phyloP scores from a whole-genome alignment of 148 eudicot genomes.

The Rhododendron henanense region DNA sequence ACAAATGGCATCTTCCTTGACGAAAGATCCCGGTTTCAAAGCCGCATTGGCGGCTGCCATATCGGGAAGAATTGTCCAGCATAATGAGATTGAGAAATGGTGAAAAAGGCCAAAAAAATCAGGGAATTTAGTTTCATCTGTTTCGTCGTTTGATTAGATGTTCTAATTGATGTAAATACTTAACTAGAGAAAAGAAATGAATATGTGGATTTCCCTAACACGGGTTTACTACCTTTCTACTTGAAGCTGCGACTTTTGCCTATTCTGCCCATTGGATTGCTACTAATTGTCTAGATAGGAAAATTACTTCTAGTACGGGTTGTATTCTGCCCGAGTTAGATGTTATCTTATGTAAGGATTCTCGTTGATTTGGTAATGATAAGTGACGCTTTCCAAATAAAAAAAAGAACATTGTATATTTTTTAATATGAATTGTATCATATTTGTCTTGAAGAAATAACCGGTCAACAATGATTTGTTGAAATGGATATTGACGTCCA shows the following conservation, averaged over 20 bases:
- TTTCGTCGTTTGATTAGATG: not conserved
- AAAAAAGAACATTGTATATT: not conserved
- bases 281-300: too few relatives aligned
- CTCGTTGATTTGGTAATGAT: too few relatives aligned
- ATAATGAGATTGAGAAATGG: constrained; percentile 8
- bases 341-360: too few relatives aligned
- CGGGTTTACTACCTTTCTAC: not conserved
- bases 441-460: not conserved
- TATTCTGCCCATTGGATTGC: not conserved
- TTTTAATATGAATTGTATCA: not conserved
- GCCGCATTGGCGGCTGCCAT: constrained; percentile 72
- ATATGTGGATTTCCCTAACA: not conserved
- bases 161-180: not conserved
- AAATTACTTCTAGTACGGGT: too few relatives aligned
- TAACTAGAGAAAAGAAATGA: not conserved
- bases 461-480: not conserved
- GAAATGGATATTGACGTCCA: not conserved
- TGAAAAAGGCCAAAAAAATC: not conserved
- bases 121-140: not conserved
- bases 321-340: too few relatives aligned
- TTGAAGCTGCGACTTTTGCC: not conserved
- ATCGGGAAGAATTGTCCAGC: constrained; percentile 35
- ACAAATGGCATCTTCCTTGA: constrained; percentile 79
- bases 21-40: constrained; percentile 64
- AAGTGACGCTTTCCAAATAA: too few relatives aligned